A percentile compares a stretch with the other conserved stretches of the same genome.
phyloP scores from a whole-genome alignment of 495 filamentous ascomycete genomes.

The Pyronema domesticum region DNA sequence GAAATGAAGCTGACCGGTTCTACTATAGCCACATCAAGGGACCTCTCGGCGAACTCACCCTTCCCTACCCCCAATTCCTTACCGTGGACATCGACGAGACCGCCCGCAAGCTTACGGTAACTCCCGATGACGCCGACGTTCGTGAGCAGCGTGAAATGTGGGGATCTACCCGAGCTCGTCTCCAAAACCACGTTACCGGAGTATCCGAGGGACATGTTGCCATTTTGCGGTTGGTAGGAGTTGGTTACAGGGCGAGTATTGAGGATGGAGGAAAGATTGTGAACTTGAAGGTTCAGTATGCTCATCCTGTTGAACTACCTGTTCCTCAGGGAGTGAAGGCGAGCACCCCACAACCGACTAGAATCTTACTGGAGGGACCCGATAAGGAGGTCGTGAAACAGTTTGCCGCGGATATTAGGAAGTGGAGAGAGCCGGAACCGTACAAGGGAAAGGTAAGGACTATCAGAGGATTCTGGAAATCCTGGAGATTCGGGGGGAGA shows the following conservation, averaged over 20 bases:
- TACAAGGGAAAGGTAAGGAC: slow-evolving; percentile 56
- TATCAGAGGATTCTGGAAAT: not conserved
- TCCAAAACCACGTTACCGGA: slow-evolving; percentile 76
- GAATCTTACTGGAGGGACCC: slow-evolving; percentile 73
- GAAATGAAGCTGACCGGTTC: not conserved
- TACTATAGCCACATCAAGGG: slow-evolving; percentile 19
- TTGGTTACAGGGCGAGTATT: slow-evolving; percentile 80
- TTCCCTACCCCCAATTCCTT: slow-evolving; percentile 50
- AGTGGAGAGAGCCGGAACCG: slow-evolving; percentile 82
- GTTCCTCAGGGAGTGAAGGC: slow-evolving; percentile 72
- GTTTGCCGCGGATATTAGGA: slow-evolving; percentile 74
- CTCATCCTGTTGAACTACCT: slow-evolving; percentile 77
- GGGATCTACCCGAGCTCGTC: slow-evolving; percentile 79
- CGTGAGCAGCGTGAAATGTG: slow-evolving; percentile 88
- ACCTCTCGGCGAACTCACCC: slow-evolving; percentile 31
- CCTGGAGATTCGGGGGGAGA: too few species aligned
- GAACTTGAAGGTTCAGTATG: slow-evolving; percentile 84
- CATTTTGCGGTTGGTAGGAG: slow-evolving; percentile 82
- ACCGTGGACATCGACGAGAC: slow-evolving; percentile 44
- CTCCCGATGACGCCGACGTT: slow-evolving; percentile 41
- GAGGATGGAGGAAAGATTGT: slow-evolving; percentile 52
- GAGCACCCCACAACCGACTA: slow-evolving; percentile 79
- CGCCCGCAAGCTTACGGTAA: slow-evolving; percentile 43
- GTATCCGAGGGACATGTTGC: slow-evolving; percentile 93
- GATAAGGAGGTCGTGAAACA: slow-evolving; percentile 72